phyloP scores from a whole-genome alignment of 148 eudicot genomes.

The Rhododendron griersonianum region DNA sequence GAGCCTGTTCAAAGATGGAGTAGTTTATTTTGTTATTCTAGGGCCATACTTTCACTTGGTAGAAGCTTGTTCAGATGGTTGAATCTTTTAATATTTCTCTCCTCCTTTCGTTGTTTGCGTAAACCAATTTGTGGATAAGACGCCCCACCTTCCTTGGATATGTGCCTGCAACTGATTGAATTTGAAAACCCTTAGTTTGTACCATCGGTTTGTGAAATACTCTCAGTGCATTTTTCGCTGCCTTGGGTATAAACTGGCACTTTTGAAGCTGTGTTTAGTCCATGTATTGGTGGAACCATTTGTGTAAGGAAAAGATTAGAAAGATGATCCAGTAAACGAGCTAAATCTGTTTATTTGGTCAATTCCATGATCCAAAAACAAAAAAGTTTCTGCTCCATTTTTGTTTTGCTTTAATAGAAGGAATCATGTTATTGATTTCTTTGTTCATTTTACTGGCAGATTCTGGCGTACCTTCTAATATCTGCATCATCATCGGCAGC shows the following conservation, averaged over 20 bases:
- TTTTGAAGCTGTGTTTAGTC: neutral
- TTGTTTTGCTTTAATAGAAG: neutral
- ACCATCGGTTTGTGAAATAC: neutral
- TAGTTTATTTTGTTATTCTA: neutral
- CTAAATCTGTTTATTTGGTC: neutral
- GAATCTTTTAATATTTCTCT: neutral
- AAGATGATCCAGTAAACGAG: neutral
- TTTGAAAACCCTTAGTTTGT: neutral
- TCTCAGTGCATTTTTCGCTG: neutral
- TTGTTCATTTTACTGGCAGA: constrained; percentile 37
- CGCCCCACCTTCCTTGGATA: neutral
- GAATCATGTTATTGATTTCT: neutral
- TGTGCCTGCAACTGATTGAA: neutral
- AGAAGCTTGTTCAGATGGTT: neutral
- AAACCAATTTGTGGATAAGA: neutral
- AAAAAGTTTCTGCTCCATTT: neutral
- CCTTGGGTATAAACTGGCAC: neutral
- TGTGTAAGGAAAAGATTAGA: neutral
- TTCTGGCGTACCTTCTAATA: constrained; percentile 79
- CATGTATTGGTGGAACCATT: neutral
- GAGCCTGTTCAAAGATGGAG: neutral
- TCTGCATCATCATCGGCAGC: constrained; percentile 94
- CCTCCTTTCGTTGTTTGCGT: neutral
- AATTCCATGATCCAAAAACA: neutral
- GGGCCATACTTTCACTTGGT: neutral